A percentile compares a stretch with the other conserved stretches of the same genome.
phyloP scores from a whole-genome alignment of 2,329 filamentous ascomycete genomes.

The Xylaria digitata region DNA sequence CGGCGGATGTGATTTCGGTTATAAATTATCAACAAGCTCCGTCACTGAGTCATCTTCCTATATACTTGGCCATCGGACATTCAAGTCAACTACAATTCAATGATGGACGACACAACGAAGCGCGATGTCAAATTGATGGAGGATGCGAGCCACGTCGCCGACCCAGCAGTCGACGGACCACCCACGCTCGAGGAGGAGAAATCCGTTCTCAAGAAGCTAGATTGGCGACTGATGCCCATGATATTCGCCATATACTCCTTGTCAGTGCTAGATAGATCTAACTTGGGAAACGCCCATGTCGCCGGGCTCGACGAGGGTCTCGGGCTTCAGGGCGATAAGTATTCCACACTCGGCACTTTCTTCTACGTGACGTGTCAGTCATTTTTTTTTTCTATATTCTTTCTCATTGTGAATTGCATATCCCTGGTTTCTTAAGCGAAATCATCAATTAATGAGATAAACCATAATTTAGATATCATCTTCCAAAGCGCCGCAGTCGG shows the following conservation, averaged over 20 bases:
- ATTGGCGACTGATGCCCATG: constrained; percentile 42
- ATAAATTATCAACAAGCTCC: not conserved
- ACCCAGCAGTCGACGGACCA: not conserved
- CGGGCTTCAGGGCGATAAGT: constrained; percentile 43
- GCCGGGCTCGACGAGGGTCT: constrained; percentile 48
- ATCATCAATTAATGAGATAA: too few relatives aligned
- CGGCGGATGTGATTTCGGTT: not conserved
- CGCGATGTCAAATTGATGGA: constrained; percentile 2
- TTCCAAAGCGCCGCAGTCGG: constrained; percentile 36
- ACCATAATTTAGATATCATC: constrained; percentile 32
- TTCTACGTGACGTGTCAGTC: constrained; percentile 43
- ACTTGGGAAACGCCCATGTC: constrained; percentile 47
- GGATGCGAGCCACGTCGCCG: not conserved
- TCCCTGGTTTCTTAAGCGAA: too few relatives aligned
- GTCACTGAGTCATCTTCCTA: not conserved
- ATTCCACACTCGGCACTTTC: constrained; percentile 46
- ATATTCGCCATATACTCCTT: constrained; percentile 48
- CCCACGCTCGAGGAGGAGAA: constrained; percentile 34
- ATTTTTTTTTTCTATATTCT: not conserved
- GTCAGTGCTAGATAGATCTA: constrained; percentile 50
- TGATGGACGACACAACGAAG: constrained; percentile 17
- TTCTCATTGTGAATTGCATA: not conserved
- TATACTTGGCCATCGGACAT: not conserved
- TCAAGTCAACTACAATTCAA: not conserved
- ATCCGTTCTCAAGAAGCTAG: constrained; percentile 31